Conservation (phyloP, 2,329 filamentous ascomycete genomes). For the Penicillium brevicompactum region DNA sequence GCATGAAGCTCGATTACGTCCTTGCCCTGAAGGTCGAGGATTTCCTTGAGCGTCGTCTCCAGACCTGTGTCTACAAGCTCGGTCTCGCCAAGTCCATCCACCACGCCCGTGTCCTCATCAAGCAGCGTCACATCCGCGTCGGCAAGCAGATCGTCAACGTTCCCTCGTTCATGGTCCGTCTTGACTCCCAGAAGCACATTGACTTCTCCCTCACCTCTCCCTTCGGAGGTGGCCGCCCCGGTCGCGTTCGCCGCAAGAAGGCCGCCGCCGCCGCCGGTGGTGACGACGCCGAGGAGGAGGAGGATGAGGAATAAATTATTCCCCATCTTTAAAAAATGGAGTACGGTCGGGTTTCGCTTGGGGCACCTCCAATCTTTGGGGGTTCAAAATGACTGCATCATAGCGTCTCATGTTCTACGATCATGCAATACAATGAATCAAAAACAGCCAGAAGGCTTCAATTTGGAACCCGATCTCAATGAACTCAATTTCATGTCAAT, state of each 20-base stretch:
- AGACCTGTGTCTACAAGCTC: slow-evolving; percentile 99
- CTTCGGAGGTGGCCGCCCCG: slow-evolving; percentile 94
- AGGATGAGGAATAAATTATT: slow-evolving; percentile 68
- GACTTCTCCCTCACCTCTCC: slow-evolving; percentile 98
- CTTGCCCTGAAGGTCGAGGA: slow-evolving; percentile 98
- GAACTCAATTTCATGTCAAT: slow-evolving; percentile 1
- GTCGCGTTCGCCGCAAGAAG: slow-evolving; percentile 99
- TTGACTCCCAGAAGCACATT: slow-evolving; percentile 99
- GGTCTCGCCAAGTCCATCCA: slow-evolving; percentile 99
- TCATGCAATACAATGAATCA: slow-evolving; percentile 41
- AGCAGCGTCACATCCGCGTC: slow-evolving; percentile 98
- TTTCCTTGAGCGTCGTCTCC: slow-evolving; percentile 99
- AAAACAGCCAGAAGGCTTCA: slow-evolving; percentile 39
- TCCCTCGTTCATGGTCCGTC: slow-evolving; percentile 97
- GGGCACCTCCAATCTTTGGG: slow-evolving; percentile 34
- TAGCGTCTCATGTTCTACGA: slow-evolving; percentile 44
- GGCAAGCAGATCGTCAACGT: slow-evolving; percentile 99
- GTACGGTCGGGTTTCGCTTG: slow-evolving; percentile 43
- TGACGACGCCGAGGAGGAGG: slow-evolving; percentile 63
- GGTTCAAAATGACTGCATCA: slow-evolving; percentile 42
- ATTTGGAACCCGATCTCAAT: slow-evolving; percentile 32
- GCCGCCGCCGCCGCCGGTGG: slow-evolving; percentile 86
- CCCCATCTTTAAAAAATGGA: slow-evolving; percentile 32
- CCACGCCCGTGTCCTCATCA: slow-evolving; percentile 99
- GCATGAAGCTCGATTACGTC: slow-evolving; percentile 99